Conservation (phyloP, 2,329 filamentous ascomycete species). For the Paracoccidioides lutzii region DNA sequence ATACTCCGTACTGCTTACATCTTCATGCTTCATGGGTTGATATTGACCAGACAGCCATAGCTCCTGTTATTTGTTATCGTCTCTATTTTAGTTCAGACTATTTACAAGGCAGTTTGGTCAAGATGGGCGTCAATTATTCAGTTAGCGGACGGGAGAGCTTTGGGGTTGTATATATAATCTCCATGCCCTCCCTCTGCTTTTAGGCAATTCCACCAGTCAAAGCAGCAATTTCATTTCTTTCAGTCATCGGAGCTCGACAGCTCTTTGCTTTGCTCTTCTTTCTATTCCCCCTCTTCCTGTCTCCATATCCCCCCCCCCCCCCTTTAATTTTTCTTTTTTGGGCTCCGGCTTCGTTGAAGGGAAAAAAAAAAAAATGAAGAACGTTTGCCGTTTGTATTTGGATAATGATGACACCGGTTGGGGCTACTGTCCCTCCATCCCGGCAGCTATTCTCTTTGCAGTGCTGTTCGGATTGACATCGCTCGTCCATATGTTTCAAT, state of each 20-base stretch:
- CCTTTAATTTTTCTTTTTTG: too few species aligned
- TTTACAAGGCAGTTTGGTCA: neutral
- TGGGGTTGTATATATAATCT: neutral
- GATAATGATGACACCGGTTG: constrained; percentile 6
- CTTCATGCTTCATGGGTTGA: neutral
- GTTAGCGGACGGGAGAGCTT: neutral
- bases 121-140: neutral
- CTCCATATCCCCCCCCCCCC: neutral
- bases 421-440: constrained; percentile 11
- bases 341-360: neutral
- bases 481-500: constrained; percentile 7
- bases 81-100: neutral
- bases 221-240: neutral
- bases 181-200: neutral
- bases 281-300: neutral
- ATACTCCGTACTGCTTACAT: too few species aligned
- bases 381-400: neutral
- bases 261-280: neutral
- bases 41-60: neutral
- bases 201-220: neutral
- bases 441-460: constrained; percentile 9
- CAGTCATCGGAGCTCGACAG: neutral
- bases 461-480: constrained; percentile 6
- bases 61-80: too few species aligned
- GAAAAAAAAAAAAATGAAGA: neutral